phyloP scores from a whole-genome alignment of 352 stramenopile genomes.

The Pythium utonaiense region DNA sequence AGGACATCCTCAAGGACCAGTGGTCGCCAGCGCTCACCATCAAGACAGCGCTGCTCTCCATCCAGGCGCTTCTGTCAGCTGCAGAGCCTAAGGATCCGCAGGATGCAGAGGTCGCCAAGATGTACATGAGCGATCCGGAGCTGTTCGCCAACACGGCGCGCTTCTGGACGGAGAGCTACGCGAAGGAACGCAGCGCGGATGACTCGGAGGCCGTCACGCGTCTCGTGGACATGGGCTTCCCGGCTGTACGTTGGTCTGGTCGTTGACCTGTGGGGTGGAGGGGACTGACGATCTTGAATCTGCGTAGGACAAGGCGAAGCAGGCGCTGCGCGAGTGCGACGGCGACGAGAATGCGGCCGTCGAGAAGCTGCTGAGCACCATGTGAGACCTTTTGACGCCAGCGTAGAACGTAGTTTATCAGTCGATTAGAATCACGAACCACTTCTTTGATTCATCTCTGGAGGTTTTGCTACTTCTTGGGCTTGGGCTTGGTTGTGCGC shows the following conservation, averaged over 20 bases:
- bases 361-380: slow-evolving; percentile 69
- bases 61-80: slow-evolving; percentile 94
- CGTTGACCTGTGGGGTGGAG: not conserved
- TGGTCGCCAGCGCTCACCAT: slow-evolving; percentile 96
- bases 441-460: not conserved
- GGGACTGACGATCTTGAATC: not conserved
- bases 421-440: not conserved
- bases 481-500: slow-evolving; percentile 42
- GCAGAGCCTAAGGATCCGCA: slow-evolving; percentile 92
- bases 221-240: slow-evolving; percentile 87
- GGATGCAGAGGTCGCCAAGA: slow-evolving; percentile 94
- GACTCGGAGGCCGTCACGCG: slow-evolving; percentile 55
- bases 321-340: slow-evolving; percentile 56
- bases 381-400: slow-evolving; percentile 31
- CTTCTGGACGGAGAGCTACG: slow-evolving; percentile 96
- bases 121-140: slow-evolving; percentile 92
- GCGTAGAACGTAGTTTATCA: not conserved
- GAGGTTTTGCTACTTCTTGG: slow-evolving; percentile 28
- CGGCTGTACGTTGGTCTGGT: slow-evolving; percentile 43
- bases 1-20: slow-evolving; percentile 97
- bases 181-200: slow-evolving; percentile 59
- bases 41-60: slow-evolving; percentile 94
- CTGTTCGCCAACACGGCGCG: slow-evolving; percentile 93
- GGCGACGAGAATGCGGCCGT: slow-evolving; percentile 89
- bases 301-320: slow-evolving; percentile 58